Evolutionary conservation across 1,284 basidiomycete species (phyloP).

Genomic region (Irpex lacteus): DNA sequence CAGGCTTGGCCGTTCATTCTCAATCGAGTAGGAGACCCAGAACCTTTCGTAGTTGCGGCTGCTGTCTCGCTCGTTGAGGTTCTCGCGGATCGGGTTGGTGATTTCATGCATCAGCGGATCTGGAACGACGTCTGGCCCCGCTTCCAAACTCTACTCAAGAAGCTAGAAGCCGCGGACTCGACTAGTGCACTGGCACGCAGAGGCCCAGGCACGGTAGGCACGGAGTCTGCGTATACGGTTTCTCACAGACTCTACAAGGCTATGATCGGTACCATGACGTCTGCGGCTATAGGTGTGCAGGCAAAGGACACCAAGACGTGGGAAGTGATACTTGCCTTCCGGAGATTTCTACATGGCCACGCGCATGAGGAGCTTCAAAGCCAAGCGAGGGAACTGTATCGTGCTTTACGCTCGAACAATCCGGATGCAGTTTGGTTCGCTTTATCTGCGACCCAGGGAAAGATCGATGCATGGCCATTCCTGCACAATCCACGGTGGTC

Average conservation of each 20-base stretch:
- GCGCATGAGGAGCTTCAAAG: slow-evolving; percentile 73
- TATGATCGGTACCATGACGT: slow-evolving; percentile 69
- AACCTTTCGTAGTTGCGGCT: slow-evolving; percentile 76
- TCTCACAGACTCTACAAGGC: slow-evolving; percentile 76
- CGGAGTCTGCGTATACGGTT: slow-evolving; percentile 71
- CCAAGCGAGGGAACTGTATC: slow-evolving; percentile 64
- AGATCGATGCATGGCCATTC: slow-evolving; percentile 41
- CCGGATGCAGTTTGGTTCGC: slow-evolving; percentile 83
- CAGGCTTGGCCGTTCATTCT: slow-evolving; percentile 87
- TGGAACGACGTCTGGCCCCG: slow-evolving; percentile 93
- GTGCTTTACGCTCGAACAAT: slow-evolving; percentile 57
- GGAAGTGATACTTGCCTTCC: slow-evolving; percentile 73
- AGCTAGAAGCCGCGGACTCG: slow-evolving; percentile 58
- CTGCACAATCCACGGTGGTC: slow-evolving; percentile 59
- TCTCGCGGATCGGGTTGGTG: slow-evolving; percentile 67
- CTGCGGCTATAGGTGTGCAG: slow-evolving; percentile 61
- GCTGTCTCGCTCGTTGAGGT: slow-evolving; percentile 70
- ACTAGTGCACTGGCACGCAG: slow-evolving; percentile 62
- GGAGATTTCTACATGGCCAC: slow-evolving; percentile 68
- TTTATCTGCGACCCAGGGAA: slow-evolving; percentile 54
- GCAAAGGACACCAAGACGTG: slow-evolving; percentile 70
- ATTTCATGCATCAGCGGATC: slow-evolving; percentile 79
- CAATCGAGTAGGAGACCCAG: slow-evolving; percentile 71
- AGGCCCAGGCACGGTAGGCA: slow-evolving; percentile 47
- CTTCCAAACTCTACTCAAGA: slow-evolving; percentile 58